These are phyloP conservation scores for Achaetomiella virescens DNA, from an alignment of 495 filamentous ascomycete genomes.

Conservation along the genomic window DNA sequence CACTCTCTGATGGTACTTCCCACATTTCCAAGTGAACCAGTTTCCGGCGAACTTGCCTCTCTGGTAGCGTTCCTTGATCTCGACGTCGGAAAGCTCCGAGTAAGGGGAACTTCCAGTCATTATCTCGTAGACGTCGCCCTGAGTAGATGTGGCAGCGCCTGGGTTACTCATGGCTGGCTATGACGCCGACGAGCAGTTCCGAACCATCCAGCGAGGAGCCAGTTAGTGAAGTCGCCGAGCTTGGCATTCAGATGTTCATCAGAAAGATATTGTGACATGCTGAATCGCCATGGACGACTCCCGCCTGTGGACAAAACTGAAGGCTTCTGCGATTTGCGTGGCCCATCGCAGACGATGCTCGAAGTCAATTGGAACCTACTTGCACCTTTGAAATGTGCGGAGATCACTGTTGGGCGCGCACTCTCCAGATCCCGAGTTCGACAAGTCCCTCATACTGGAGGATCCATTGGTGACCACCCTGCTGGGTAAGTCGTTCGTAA, in stretches of 20 bases:
- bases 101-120: not conserved
- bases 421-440: not conserved
- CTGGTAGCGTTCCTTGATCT: not conserved
- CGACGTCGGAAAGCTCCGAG: not conserved
- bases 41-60: not conserved
- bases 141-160: not conserved
- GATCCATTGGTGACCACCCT: not conserved
- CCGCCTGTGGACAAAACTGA: not conserved
- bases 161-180: not conserved
- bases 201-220: constrained; percentile 1
- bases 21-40: not conserved
- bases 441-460: not conserved
- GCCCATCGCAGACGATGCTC: not conserved
- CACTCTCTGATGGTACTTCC: not conserved
- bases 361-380: not conserved
- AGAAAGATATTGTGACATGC: constrained; percentile 2
- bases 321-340: not conserved
- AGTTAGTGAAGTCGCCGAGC: not conserved
- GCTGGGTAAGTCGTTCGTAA: not conserved
- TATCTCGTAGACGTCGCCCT: not conserved
- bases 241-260: not conserved
- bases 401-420: not conserved
- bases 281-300: not conserved
- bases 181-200: not conserved
- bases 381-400: not conserved